Percentiles rank a stretch among this genome's conserved stretches.
Conservation (phyloP, 805 yeast species). For the Lachancea sp. region DNA sequence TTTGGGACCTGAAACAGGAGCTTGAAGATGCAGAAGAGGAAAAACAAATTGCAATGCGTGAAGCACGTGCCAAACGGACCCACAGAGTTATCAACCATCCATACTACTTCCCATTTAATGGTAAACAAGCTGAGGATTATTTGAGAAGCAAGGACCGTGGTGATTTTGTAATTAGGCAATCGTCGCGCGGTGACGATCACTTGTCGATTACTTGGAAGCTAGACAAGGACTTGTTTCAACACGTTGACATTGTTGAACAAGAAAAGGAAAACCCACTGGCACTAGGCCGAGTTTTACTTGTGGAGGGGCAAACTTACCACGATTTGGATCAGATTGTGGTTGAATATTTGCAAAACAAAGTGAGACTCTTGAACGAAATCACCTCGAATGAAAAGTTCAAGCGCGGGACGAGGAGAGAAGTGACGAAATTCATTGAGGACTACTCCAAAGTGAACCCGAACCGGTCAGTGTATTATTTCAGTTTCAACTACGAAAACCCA, state of each 20-base stretch:
- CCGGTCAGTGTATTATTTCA: slow-evolving; percentile 84
- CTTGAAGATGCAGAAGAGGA: slow-evolving; percentile 55
- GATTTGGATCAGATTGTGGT: slow-evolving; percentile 93
- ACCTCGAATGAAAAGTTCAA: slow-evolving; percentile 82
- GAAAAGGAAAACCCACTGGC: slow-evolving; percentile 58
- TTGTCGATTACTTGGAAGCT: slow-evolving; percentile 96
- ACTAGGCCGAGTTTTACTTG: slow-evolving; percentile 51
- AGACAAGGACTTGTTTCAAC: slow-evolving; percentile 85
- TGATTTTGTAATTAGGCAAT: slow-evolving; percentile 89
- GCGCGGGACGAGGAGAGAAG: slow-evolving; percentile 67
- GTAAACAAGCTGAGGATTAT: slow-evolving; percentile 86
- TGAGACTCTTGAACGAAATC: slow-evolving; percentile 78
- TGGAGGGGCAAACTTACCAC: slow-evolving; percentile 64
- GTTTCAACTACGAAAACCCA: slow-evolving; percentile 83
- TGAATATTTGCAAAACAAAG: slow-evolving; percentile 77
- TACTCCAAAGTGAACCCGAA: slow-evolving; percentile 88
- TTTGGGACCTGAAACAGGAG: slow-evolving; percentile 81
- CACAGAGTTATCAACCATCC: slow-evolving; percentile 84
- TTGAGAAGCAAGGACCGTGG: slow-evolving; percentile 87
- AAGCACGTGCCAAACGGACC: slow-evolving; percentile 59
- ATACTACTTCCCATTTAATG: slow-evolving; percentile 73
- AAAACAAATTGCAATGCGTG: slow-evolving; percentile 44
- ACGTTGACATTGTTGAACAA: slow-evolving; percentile 75
- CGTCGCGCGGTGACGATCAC: slow-evolving; percentile 82
- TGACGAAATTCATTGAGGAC: slow-evolving; percentile 77